A percentile compares a stretch with the other conserved stretches of the same genome.
These are phyloP conservation scores for Fusarium annulatum DNA, from an alignment of 2,329 filamentous ascomycete genomes.

Conservation along the genomic window DNA sequence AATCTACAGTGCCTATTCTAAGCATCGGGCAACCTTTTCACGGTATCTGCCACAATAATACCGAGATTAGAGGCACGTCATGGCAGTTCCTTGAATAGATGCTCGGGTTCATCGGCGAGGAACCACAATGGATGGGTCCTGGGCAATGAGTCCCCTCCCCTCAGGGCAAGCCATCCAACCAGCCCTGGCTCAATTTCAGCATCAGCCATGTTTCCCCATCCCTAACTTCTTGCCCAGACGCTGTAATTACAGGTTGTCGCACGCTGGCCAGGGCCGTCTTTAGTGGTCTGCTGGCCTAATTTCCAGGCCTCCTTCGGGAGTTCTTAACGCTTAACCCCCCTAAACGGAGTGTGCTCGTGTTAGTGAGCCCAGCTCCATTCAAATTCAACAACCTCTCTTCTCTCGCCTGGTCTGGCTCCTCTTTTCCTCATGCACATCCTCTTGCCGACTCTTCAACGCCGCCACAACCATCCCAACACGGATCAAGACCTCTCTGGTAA, in stretches of 20 bases:
- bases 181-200: constrained; percentile 38
- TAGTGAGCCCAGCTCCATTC: constrained; percentile 47
- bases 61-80: constrained; percentile 21
- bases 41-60: constrained; percentile 5
- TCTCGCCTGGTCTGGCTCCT: constrained; percentile 49
- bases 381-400: constrained; percentile 54
- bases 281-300: constrained; percentile 12
- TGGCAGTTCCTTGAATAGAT: constrained; percentile 20
- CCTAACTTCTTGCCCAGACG: neutral
- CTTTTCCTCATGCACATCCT: constrained; percentile 59
- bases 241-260: constrained; percentile 22
- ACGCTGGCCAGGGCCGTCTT: neutral
- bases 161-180: constrained; percentile 37
- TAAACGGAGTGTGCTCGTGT: constrained; percentile 34
- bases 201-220: constrained; percentile 12
- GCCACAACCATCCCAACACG: constrained; percentile 49
- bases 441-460: constrained; percentile 49
- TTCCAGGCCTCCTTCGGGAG: constrained; percentile 18
- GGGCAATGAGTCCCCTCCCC: constrained; percentile 24
- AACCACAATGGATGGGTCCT: constrained; percentile 33
- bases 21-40: constrained; percentile 3
- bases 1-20: constrained; percentile 1
- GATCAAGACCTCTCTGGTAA: constrained; percentile 52
- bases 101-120: constrained; percentile 28
- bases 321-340: constrained; percentile 18